These are phyloP conservation scores for Lasiosphaeriaceae sp. DNA, from an alignment of 495 filamentous ascomycete species.

Conservation along the genomic window DNA sequence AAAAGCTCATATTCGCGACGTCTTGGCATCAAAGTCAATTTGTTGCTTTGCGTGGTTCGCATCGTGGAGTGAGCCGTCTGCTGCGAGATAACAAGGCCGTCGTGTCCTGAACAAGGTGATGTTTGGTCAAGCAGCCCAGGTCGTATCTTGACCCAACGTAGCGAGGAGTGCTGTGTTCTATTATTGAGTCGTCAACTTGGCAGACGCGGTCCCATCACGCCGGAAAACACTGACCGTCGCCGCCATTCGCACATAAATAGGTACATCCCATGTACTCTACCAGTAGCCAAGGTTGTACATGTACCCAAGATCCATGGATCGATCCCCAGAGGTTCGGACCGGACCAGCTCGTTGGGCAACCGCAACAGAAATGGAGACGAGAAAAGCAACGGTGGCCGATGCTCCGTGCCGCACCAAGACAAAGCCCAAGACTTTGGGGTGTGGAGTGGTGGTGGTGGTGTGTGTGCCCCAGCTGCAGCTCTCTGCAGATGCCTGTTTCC, in stretches of 20 bases:
- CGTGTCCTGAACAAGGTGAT: too few relatives aligned
- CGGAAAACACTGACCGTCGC: not conserved
- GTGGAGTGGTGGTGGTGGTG: not conserved
- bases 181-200: not conserved
- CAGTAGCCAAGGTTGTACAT: not conserved
- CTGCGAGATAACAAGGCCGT: too few relatives aligned
- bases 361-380: not conserved
- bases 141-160: not conserved
- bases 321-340: not conserved
- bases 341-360: not conserved
- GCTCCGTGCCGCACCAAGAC: slow-evolving; percentile 13
- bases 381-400: slow-evolving; percentile 16
- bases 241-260: not conserved
- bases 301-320: too few relatives aligned
- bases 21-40: slow-evolving; percentile 8
- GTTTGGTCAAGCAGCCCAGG: not conserved
- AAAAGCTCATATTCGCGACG: not conserved
- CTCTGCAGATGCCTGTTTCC: not conserved
- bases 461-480: too few relatives aligned
- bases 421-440: not conserved
- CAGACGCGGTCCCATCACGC: not conserved
- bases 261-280: too few relatives aligned
- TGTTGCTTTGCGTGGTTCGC: not conserved
- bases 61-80: not conserved
- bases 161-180: not conserved